A percentile compares a stretch with the other conserved stretches of the same genome.
phyloP scores from a whole-genome alignment of 306 rosid species.

The Prunus salicina region DNA sequence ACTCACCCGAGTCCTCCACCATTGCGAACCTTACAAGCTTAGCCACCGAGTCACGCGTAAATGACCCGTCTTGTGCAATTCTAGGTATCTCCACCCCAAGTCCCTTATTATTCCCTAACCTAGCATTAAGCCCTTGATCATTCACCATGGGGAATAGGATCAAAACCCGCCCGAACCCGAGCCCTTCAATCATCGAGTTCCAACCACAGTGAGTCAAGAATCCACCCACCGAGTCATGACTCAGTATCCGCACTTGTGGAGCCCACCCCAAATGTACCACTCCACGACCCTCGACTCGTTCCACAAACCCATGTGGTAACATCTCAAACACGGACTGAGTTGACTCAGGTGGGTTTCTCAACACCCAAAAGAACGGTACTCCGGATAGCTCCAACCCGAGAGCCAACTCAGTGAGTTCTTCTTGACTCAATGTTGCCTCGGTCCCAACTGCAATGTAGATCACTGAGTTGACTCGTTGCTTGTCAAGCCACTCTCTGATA shows the following conservation, averaged over 20 bases:
- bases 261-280: slow-evolving; percentile 35
- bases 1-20: slow-evolving; percentile 31
- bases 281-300: slow-evolving; percentile 31
- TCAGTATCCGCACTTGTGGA: slow-evolving; percentile 35
- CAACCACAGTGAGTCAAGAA: slow-evolving; percentile 51
- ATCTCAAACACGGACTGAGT: slow-evolving; percentile 18
- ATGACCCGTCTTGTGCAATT: slow-evolving; percentile 39
- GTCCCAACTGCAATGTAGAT: slow-evolving; percentile 41
- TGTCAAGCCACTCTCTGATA: slow-evolving; percentile 30
- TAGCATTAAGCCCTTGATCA: slow-evolving; percentile 44
- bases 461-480: slow-evolving; percentile 25
- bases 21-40: slow-evolving; percentile 31
- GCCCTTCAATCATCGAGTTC: slow-evolving; percentile 52
- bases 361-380: slow-evolving; percentile 41
- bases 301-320: slow-evolving; percentile 38
- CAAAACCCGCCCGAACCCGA: slow-evolving; percentile 38
- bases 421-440: slow-evolving; percentile 30
- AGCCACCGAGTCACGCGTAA: slow-evolving; percentile 32
- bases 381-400: slow-evolving; percentile 35
- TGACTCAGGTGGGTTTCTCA: slow-evolving; percentile 23
- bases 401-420: slow-evolving; percentile 37
- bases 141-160: slow-evolving; percentile 33
- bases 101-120: slow-evolving; percentile 30
- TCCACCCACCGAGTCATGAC: slow-evolving; percentile 41
- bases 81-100: slow-evolving; percentile 38